A percentile compares a stretch with the other conserved stretches of the same genome.
These are phyloP conservation scores for Fusarium solani-melongenae DNA, from an alignment of 2,329 filamentous ascomycete genomes.

Conservation along the genomic window DNA sequence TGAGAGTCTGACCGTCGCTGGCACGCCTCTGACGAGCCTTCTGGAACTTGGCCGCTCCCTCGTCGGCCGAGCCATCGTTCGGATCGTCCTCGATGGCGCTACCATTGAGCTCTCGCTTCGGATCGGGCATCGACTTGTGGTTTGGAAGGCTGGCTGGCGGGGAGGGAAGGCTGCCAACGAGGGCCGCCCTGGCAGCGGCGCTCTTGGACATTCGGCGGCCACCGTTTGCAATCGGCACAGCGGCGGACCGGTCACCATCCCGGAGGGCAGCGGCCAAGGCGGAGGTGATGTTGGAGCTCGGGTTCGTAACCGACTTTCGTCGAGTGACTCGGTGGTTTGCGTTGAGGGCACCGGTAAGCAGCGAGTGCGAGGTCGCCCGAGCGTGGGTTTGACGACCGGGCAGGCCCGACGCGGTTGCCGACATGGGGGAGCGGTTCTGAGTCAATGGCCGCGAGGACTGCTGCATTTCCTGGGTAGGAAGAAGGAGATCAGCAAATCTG, in stretches of 20 bases:
- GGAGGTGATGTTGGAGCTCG: slow-evolving; percentile 77
- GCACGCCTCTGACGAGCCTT: slow-evolving; percentile 69
- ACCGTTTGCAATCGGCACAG: slow-evolving; percentile 67
- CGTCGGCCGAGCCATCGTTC: slow-evolving; percentile 67
- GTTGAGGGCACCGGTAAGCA: slow-evolving; percentile 82
- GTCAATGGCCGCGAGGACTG: slow-evolving; percentile 74
- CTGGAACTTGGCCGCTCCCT: slow-evolving; percentile 60
- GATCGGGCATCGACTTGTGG: slow-evolving; percentile 62
- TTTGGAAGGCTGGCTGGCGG: slow-evolving; percentile 76
- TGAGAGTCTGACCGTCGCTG: slow-evolving; percentile 89
- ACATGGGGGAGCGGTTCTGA: slow-evolving; percentile 70
- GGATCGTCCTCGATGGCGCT: slow-evolving; percentile 78
- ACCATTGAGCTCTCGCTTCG: slow-evolving; percentile 63
- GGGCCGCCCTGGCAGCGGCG: slow-evolving; percentile 62
- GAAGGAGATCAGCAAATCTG: slow-evolving; percentile 50
- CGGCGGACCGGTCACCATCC: slow-evolving; percentile 69
- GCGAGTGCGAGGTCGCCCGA: slow-evolving; percentile 84
- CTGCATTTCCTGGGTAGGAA: slow-evolving; percentile 67
- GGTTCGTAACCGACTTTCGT: slow-evolving; percentile 90
- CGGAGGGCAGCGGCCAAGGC: slow-evolving; percentile 79
- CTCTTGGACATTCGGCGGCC: slow-evolving; percentile 76
- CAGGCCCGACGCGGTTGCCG: slow-evolving; percentile 69
- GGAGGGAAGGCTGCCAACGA: slow-evolving; percentile 68
- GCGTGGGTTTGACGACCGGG: slow-evolving; percentile 71
- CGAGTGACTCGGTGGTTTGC: slow-evolving; percentile 87